These are phyloP conservation scores for Leonotis leonurus DNA, from an alignment of 257 asterid genomes.

Conservation along the genomic window DNA sequence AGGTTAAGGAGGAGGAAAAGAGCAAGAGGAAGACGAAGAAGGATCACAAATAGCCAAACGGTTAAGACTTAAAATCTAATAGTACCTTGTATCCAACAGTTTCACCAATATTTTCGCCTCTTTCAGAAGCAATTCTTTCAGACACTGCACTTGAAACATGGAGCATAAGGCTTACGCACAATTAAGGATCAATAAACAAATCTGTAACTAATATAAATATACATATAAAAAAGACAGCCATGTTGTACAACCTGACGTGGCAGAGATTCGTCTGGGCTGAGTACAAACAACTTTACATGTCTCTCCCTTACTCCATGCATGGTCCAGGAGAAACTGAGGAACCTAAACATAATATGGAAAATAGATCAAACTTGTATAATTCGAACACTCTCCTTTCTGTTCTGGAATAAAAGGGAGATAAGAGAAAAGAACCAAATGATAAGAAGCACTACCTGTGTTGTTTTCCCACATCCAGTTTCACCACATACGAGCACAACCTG, in stretches of 20 bases:
- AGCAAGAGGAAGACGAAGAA: no score
- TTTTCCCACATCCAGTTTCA: conserved; percentile 98
- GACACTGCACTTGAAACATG: conserved; percentile 59
- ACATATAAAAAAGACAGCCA: conserved; percentile 9
- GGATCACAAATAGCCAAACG: background rate
- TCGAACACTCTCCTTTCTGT: background rate
- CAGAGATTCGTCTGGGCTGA: conserved; percentile 93
- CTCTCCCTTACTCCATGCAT: conserved; percentile 80
- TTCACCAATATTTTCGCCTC: conserved; percentile 84
- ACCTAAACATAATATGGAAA: conserved; percentile 36
- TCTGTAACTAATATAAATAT: background rate
- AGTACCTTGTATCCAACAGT: conserved; percentile 94
- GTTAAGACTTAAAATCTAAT: conserved; percentile 10
- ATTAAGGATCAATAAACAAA: conserved; percentile 9
- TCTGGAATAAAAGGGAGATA: background rate
- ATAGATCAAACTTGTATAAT: background rate
- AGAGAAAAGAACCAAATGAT: conserved; percentile 5
- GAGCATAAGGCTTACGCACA: conserved; percentile 6
- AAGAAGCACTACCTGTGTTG: conserved; percentile 63
- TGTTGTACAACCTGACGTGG: conserved; percentile 64
- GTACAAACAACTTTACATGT: conserved; percentile 82
- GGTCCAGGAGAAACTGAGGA: conserved; percentile 86
- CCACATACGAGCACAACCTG: conserved; percentile 96
- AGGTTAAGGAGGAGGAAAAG: no score
- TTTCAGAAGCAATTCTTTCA: conserved; percentile 89